Percentiles rank a stretch among this genome's conserved stretches.
Evolutionary conservation across 495 filamentous ascomycete species (phyloP).

Genomic region (Penicillium nucicola): DNA sequence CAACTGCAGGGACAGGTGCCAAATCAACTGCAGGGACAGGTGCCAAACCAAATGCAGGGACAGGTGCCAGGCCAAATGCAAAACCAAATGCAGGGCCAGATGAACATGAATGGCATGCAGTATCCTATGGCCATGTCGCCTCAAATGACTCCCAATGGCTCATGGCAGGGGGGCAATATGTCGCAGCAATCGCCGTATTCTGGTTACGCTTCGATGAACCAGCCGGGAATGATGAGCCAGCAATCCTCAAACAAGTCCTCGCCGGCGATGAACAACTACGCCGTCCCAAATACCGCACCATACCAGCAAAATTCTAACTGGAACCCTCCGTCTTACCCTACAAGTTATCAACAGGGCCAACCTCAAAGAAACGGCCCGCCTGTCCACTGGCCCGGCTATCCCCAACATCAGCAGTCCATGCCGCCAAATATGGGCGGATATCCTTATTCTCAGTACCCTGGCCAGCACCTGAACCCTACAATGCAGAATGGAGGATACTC

Average conservation of each 20-base stretch:
- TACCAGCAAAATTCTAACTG: slow-evolving; percentile 32
- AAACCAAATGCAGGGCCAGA: slow-evolving; percentile 1
- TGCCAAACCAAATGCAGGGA: too few species aligned
- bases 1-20: too few species aligned
- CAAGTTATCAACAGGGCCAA: slow-evolving; percentile 42
- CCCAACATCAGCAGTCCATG: slow-evolving; percentile 22
- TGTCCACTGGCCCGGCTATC: slow-evolving; percentile 38
- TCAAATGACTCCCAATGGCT: slow-evolving; percentile 35
- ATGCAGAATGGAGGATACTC: slow-evolving; percentile 70
- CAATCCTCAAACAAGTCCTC: slow-evolving; percentile 40
- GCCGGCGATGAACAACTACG: slow-evolving; percentile 41
- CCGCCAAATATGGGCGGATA: slow-evolving; percentile 56
- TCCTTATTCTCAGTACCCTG: slow-evolving; percentile 73
- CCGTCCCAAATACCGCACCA: slow-evolving; percentile 28
- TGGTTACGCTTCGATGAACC: slow-evolving; percentile 40
- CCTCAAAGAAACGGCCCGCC: slow-evolving; percentile 33
- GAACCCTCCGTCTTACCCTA: slow-evolving; percentile 34
- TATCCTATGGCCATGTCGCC: slow-evolving; percentile 37
- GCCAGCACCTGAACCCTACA: slow-evolving; percentile 60
- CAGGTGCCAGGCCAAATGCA: too few species aligned
- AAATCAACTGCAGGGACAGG: too few species aligned
- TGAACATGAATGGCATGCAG: slow-evolving; percentile 35
- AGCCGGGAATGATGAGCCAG: slow-evolving; percentile 36
- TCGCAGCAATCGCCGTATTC: slow-evolving; percentile 39
- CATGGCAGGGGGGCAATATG: slow-evolving; percentile 38